Evolutionary conservation across 805 yeast genomes (phyloP), one percentile per base, ranked within the genome.

Genomic region (Brettanomyces bruxellensis): DNA sequence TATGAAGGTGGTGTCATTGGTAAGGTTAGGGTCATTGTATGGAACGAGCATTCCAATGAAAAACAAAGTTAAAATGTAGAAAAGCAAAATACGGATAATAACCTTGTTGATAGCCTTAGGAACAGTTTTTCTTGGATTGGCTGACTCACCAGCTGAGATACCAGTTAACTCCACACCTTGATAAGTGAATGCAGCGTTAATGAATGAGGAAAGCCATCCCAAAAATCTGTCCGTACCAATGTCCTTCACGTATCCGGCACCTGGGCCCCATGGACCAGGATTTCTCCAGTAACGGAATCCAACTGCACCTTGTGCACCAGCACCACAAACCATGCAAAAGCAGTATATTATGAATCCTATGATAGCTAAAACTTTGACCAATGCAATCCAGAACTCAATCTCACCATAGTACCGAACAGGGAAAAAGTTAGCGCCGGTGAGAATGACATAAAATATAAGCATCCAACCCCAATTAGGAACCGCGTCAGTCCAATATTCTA

Each of bases 201-300:
- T 73, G 55, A 83, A 69, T 4, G 88, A 81, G 8, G 79, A 70
- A 45, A 82, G 73, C 83, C 84, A 81, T 44, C 87, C 87, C 44
- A 81, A 65, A 57, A 83, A 81, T 59, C 81, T 70, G 44, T 71
- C 85, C 41, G 82, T 78, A 50, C 70, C 67, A 7, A 55, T 55
- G 57, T 76, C 68, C 13, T 58, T 50, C 11, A 79, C 78, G 34
- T 75, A 62, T 35, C 74, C 72, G 44, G 86, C 87, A 42, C 76
- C 78, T 41, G 49, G 56, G 43, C 58, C 86, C 79, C 84, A 79
- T 9, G 87, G 75, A 52, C 88, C 88, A 12, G 89, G 88, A 57
- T 83, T 62, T 66, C 86, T 76, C 91, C 90, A 83, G 63, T 83
- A 83, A 61, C 87, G 73, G 72, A 83, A 83, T 12, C 90, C 90